Conservation (phyloP, 2,329 filamentous ascomycete genomes). For the Colletotrichum sublineola region DNA sequence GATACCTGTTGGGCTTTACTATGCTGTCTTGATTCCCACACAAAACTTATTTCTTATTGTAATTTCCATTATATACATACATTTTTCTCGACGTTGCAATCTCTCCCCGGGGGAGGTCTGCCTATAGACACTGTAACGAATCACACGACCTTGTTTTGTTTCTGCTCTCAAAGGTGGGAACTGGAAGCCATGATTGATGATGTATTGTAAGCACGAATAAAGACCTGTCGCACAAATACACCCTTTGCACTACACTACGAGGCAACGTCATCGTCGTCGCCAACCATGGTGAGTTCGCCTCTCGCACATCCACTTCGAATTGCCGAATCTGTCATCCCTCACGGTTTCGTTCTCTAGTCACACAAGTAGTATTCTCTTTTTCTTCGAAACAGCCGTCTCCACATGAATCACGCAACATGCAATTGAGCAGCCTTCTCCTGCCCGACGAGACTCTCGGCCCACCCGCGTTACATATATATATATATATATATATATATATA, state of each 20-base stretch:
- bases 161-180: neutral
- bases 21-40: constrained; percentile 4
- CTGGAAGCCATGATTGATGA: neutral
- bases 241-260: neutral
- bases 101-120: neutral
- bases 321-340: neutral
- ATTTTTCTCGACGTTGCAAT: neutral
- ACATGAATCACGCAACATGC: neutral
- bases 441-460: neutral
- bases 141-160: neutral
- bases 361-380: neutral
- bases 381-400: neutral
- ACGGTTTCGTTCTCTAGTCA: neutral
- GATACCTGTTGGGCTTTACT: constrained; percentile 35
- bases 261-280: neutral
- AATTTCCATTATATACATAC: neutral
- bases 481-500: too few species aligned
- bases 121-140: neutral
- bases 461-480: neutral
- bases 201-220: neutral
- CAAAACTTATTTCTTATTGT: neutral
- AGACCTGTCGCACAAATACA: neutral
- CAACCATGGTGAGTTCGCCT: neutral
- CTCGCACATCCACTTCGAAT: neutral
- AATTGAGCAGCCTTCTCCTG: neutral